Evolutionary conservation across 208 protist genomes (phyloP).

Genomic region (Herpetomonas samuelpessoai): DNA sequence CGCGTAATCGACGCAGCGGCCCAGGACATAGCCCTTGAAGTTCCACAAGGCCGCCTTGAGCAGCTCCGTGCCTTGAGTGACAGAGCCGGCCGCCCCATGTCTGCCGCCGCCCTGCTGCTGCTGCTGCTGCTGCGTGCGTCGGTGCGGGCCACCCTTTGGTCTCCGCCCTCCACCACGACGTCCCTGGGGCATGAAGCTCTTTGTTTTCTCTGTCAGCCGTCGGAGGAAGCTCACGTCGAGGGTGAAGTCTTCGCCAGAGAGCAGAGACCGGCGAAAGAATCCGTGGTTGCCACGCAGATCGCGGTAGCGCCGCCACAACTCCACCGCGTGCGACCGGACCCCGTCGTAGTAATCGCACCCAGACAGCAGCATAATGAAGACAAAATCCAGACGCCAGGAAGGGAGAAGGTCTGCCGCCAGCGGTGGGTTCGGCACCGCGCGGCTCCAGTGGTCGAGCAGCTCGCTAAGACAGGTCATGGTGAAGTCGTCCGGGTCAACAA

Average conservation of each 20-base stretch:
- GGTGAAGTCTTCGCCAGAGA: conserved; percentile 32
- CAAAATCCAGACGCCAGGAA: conserved; percentile 84
- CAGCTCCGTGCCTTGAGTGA: conserved; percentile 39
- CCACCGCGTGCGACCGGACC: conserved; percentile 28
- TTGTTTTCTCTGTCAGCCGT: conserved; percentile 19
- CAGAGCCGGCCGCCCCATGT: conserved; percentile 18
- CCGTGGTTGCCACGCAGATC: conserved; percentile 65
- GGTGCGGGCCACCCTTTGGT: background rate
- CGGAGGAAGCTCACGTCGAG: conserved; percentile 74
- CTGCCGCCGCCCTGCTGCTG: conserved; percentile 10
- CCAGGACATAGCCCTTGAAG: conserved; percentile 42
- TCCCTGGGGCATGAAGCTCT: conserved; percentile 8
- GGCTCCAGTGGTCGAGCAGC: conserved; percentile 68
- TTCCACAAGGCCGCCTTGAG: conserved; percentile 75
- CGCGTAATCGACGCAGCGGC: conserved; percentile 65
- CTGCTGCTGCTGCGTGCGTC: background rate
- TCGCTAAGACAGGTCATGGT: conserved; percentile 44
- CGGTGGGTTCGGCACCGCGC: conserved; percentile 38
- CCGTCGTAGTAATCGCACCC: conserved; percentile 83
- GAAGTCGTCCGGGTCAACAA: conserved; percentile 55
- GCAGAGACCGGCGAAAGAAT: conserved; percentile 44
- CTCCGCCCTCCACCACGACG: conserved; percentile 14
- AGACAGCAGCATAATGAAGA: conserved; percentile 71
- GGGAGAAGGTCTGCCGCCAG: conserved; percentile 44
- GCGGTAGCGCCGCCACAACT: conserved; percentile 71